Base-by-base conservation (phyloP, 2,329 filamentous ascomycete genomes). In the Colletotrichum lindemuthianum region DNA sequence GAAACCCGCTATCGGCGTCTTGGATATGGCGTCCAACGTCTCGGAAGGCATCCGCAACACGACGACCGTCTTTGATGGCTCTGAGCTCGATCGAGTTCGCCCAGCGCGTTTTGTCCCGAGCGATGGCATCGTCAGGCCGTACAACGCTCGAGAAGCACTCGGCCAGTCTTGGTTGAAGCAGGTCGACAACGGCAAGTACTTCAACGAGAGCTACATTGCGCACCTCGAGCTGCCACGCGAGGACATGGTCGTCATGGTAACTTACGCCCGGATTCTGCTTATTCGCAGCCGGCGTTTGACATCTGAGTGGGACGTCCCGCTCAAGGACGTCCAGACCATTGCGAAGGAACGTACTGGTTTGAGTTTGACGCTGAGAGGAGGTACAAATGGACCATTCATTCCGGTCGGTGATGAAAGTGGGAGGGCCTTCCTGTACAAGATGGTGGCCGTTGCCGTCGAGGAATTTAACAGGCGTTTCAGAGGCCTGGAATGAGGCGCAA, bases 81-180 rank as follows among this genome's bases (percentile, higher is more conserved):
- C 95, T 65, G 96, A 96, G 56, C 89, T 99, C 7, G 96, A 99
- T 71, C 93, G 96, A 52, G 93, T 97, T 32, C 92, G 96, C n/a
- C 86, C 97, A 55, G 92, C 94, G 6, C 91, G 96, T 15, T 97
- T 97, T 80, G 93, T 99, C 66, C 92, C 93, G 13, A 88, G 90
- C 45, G 95, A 99, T 75, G 96, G 96, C 44, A 92, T 99, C 65
- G 94, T 99, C 39, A 90, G 95, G 3, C 94, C 96, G 0, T 99
- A 97, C 82, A 94, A 90, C 60, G 92, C 97, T 74, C 92, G 96
- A 50, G 96, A 99, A 82, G 94, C 96, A 0, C 88, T 99, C 3
- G 96, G 96, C 1, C 96, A 99, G 76, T 97, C 93, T 82, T 99
- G 96, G 96, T 89, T 99, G 69, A 99, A 99, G 84, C 97, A 97